phyloP scores from a whole-genome alignment of 2,329 filamentous ascomycete genomes.

The Cladobotryum protrusum region DNA sequence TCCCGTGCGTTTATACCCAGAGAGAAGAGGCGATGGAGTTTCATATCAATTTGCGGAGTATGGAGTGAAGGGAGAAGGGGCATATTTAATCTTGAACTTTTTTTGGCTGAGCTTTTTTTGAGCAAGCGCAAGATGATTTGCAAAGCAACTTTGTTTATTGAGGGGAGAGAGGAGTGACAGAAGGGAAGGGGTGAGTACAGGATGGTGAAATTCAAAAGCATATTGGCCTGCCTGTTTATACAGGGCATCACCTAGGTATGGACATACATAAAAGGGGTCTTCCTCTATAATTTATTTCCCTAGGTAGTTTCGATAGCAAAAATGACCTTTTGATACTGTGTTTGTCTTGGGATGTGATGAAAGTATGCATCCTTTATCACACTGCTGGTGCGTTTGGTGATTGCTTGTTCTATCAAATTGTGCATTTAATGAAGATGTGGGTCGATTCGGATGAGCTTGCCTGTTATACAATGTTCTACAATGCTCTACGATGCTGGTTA shows the following conservation, averaged over 20 bases:
- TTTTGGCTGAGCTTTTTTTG: slow-evolving; percentile 1
- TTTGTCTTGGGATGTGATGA: neutral
- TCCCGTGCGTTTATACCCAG: slow-evolving; percentile 13
- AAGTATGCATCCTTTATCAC: too few relatives aligned
- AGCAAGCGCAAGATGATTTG: neutral
- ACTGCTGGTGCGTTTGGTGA: too few relatives aligned
- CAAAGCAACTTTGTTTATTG: neutral
- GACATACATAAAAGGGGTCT: slow-evolving; percentile 11
- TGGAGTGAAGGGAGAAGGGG: neutral
- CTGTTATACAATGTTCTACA: too few relatives aligned
- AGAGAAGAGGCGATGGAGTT: slow-evolving; percentile 8
- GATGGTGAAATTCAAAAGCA: neutral
- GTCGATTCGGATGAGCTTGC: too few relatives aligned
- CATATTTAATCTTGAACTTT: neutral
- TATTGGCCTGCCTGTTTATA: neutral
- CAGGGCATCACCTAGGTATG: slow-evolving; percentile 12
- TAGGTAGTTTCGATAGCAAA: slow-evolving; percentile 22
- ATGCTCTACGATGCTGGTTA: too few relatives aligned
- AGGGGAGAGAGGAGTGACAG: neutral
- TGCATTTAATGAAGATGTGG: too few relatives aligned
- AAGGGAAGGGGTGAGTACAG: neutral
- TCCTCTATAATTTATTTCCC: slow-evolving; percentile 15
- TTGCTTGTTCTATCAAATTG: too few relatives aligned
- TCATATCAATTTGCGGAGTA: neutral
- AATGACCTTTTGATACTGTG: slow-evolving; percentile 7